phyloP scores from a whole-genome alignment of 2,329 filamentous ascomycete species.

The Chaetomiaceae sp. region DNA sequence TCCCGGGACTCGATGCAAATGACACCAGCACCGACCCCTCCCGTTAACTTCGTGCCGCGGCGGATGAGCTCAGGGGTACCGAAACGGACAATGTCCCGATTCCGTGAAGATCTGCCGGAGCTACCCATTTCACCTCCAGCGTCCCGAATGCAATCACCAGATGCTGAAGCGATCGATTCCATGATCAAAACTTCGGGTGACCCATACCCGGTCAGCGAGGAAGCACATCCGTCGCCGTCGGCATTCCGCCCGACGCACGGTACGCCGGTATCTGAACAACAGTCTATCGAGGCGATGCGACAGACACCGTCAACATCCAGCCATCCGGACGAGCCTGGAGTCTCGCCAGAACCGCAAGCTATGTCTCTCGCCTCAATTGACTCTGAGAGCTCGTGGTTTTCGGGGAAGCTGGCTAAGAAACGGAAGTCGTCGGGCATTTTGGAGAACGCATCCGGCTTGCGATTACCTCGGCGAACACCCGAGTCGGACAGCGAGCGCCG shows the following conservation, averaged over 20 bases:
- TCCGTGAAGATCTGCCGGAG: slow-evolving; percentile 87
- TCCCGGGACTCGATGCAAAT: slow-evolving; percentile 77
- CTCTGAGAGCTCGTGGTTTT: slow-evolving; percentile 94
- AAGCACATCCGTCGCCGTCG: slow-evolving; percentile 32
- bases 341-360: slow-evolving; percentile 61
- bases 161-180: slow-evolving; percentile 44
- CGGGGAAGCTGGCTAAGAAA: slow-evolving; percentile 54
- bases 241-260: slow-evolving; percentile 34
- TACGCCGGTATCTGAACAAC: slow-evolving; percentile 44
- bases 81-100: slow-evolving; percentile 81
- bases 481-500: slow-evolving; percentile 38
- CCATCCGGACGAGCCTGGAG: slow-evolving; percentile 37
- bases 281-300: slow-evolving; percentile 38
- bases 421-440: slow-evolving; percentile 42
- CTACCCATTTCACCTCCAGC: slow-evolving; percentile 80
- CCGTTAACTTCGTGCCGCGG: slow-evolving; percentile 32
- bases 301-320: slow-evolving; percentile 44
- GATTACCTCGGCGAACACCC: slow-evolving; percentile 41
- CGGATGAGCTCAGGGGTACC: slow-evolving; percentile 48
- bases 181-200: slow-evolving; percentile 27
- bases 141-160: slow-evolving; percentile 74
- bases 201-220: slow-evolving; percentile 9
- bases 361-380: slow-evolving; percentile 91
- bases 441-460: slow-evolving; percentile 20
- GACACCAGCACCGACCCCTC: slow-evolving; percentile 38